phyloP scores from a whole-genome alignment of 2,329 filamentous ascomycete genomes.

The Leptographium procerum region DNA sequence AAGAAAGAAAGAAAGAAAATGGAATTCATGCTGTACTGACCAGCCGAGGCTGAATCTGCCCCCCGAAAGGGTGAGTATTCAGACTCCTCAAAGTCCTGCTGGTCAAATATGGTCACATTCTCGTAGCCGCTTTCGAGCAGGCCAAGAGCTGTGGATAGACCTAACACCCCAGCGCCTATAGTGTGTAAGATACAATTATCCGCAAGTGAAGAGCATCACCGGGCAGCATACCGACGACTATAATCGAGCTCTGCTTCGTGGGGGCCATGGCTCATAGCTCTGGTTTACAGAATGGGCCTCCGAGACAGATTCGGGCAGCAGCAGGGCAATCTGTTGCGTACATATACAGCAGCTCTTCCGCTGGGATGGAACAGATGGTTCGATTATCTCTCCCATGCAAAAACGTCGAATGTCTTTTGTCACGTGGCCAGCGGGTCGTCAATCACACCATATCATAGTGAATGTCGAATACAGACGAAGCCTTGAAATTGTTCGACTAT shows the following conservation, averaged over 20 bases:
- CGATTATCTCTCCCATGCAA: neutral
- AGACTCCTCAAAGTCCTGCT: neutral
- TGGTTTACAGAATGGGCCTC: neutral
- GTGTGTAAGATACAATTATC: neutral
- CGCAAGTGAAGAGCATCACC: neutral
- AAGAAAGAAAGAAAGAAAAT: neutral
- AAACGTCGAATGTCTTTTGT: neutral
- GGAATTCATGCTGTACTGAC: too few species aligned
- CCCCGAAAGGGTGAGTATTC: neutral
- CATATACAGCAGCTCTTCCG: neutral
- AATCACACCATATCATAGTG: neutral
- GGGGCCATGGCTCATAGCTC: neutral
- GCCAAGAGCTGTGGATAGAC: neutral
- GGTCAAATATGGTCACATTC: neutral
- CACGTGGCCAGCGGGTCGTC: neutral
- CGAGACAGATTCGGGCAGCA: neutral
- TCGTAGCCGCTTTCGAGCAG: constrained; percentile 1
- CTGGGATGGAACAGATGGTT: neutral
- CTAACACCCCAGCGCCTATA: constrained; percentile 1
- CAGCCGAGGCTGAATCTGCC: neutral
- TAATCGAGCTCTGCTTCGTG: neutral
- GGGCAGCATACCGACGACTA: neutral
- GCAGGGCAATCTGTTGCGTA: neutral
- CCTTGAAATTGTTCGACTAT: neutral
- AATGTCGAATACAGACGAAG: too few species aligned